Evolutionary conservation across 108 stramenopile genomes (phyloP).

Genomic region (Fistulifera solaris): DNA sequence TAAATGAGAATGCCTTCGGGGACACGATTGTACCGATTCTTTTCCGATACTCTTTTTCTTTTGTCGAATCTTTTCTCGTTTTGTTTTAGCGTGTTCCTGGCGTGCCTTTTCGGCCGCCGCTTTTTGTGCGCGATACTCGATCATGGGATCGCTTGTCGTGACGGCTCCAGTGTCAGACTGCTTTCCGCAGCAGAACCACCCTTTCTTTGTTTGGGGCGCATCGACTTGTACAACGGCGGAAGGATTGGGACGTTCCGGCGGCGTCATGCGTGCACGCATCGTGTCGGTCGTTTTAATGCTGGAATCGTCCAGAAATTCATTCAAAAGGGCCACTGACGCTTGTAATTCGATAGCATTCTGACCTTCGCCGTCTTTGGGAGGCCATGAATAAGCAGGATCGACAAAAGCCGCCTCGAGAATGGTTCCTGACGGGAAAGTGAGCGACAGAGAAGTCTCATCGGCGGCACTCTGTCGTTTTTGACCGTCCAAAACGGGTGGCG

Average conservation of each 20-base stretch:
- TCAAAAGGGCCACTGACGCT: conserved; percentile 43
- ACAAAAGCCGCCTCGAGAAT: conserved; percentile 82
- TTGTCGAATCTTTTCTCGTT: conserved; percentile 15
- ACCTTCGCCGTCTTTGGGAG: conserved; percentile 65
- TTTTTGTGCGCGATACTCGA: conserved; percentile 21
- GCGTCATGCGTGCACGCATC: conserved; percentile 28
- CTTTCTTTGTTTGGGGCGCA: not conserved
- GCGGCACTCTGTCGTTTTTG: no score
- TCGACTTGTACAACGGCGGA: no score
- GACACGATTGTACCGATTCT: conserved; percentile 49
- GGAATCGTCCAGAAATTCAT: no score
- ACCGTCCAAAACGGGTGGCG: no score
- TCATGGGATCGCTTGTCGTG: conserved; percentile 22
- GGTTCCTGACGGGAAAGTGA: conserved; percentile 24
- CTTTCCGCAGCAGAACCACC: conserved; percentile 17
- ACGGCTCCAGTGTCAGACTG: conserved; percentile 13
- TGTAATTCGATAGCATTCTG: conserved; percentile 75
- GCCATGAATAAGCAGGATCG: conserved; percentile 76
- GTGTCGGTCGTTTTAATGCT: conserved; percentile 20
- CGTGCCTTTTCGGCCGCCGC: conserved; percentile 20
- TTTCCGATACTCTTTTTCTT: conserved; percentile 12
- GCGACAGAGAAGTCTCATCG: no score
- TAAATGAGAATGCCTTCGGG: conserved; percentile 80
- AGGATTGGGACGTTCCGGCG: conserved; percentile 16
- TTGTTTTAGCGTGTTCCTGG: conserved; percentile 27